These are phyloP conservation scores for Oidiodendron maius DNA, from an alignment of 495 filamentous ascomycete genomes.

Conservation along the genomic window DNA sequence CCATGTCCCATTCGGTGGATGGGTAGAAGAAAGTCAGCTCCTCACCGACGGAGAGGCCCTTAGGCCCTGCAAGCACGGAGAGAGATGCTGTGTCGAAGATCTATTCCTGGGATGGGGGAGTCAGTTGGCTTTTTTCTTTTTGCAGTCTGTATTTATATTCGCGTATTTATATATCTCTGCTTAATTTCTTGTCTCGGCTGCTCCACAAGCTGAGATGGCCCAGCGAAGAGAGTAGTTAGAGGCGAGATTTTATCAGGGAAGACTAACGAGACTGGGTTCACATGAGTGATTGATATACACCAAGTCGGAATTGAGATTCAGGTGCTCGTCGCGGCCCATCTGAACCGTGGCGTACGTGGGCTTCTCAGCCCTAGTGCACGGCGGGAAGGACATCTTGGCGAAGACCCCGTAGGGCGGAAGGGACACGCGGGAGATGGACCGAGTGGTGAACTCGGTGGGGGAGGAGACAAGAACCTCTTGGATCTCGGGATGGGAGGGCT, in stretches of 20 bases:
- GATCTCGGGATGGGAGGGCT: constrained; percentile 46
- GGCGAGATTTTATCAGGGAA: too few species aligned
- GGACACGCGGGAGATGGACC: constrained; percentile 53
- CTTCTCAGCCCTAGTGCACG: constrained; percentile 43
- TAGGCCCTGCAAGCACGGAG: constrained; percentile 54
- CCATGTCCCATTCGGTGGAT: constrained; percentile 71
- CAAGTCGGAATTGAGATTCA: constrained; percentile 70
- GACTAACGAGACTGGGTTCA: constrained; percentile 53
- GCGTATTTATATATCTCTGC: neutral
- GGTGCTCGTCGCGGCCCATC: constrained; percentile 51
- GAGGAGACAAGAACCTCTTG: constrained; percentile 37
- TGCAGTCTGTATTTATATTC: neutral
- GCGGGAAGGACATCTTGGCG: constrained; percentile 43
- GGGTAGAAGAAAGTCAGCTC: constrained; percentile 77
- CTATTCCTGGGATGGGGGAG: constrained; percentile 22
- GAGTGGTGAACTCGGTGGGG: constrained; percentile 45
- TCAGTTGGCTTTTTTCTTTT: neutral
- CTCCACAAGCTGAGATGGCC: too few species aligned
- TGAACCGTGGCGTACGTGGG: constrained; percentile 70
- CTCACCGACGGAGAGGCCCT: constrained; percentile 52
- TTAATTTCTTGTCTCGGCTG: too few species aligned
- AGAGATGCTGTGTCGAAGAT: constrained; percentile 62
- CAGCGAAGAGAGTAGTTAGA: neutral
- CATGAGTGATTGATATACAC: constrained; percentile 75
- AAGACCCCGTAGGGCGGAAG: constrained; percentile 59